These are phyloP conservation scores for Talaromyces sp. DNA, from an alignment of 2,329 filamentous ascomycete genomes.

Conservation along the genomic window DNA sequence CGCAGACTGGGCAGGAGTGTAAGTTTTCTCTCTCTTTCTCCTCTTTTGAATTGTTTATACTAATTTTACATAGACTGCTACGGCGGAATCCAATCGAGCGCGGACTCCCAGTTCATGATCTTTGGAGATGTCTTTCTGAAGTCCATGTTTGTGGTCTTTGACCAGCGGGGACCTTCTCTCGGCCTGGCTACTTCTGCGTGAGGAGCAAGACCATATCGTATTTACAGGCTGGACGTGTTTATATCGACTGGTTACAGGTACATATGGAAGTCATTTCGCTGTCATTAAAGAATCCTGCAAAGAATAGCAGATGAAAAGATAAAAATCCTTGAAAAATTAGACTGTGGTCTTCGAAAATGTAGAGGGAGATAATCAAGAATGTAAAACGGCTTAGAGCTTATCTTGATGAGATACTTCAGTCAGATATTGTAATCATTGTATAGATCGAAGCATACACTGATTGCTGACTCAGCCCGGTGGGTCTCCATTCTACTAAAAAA, in stretches of 20 bases:
- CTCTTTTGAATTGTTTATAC: neutral
- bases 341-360: no score
- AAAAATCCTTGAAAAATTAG: neutral
- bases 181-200: slow-evolving; percentile 44
- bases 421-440: no score
- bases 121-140: slow-evolving; percentile 58
- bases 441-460: neutral
- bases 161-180: slow-evolving; percentile 43
- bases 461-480: neutral
- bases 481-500: slow-evolving; percentile 1
- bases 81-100: slow-evolving; percentile 55
- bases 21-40: slow-evolving; percentile 16
- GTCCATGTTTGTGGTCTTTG: slow-evolving; percentile 56
- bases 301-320: neutral
- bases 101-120: slow-evolving; percentile 51
- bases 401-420: neutral
- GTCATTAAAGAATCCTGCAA: neutral
- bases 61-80: slow-evolving; percentile 42
- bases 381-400: neutral
- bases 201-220: neutral
- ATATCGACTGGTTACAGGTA: neutral
- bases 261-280: neutral
- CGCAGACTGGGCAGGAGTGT: slow-evolving; percentile 33
- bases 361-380: neutral
- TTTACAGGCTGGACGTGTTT: neutral